Percentiles rank a stretch among this genome's conserved stretches.
Conservation (phyloP, 192 early-diverging fungal genomes). For the Entrophospora sp. region DNA sequence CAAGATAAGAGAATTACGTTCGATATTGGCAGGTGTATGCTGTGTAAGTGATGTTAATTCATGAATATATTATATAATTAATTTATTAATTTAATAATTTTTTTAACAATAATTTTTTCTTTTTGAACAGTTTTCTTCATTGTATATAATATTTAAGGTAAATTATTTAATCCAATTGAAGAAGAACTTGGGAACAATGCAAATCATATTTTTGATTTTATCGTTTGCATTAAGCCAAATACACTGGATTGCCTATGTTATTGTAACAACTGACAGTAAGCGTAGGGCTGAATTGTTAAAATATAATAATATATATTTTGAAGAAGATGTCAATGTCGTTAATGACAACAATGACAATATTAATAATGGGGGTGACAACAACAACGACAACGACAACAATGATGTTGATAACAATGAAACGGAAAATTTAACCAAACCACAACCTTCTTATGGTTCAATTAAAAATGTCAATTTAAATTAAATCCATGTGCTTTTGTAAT, state of each 20-base stretch:
- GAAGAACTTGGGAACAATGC: neutral
- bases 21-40: neutral
- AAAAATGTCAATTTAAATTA: too few species aligned
- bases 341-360: too few species aligned
- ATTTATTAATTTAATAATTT: neutral
- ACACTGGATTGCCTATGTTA: conserved; percentile 11
- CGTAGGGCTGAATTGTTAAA: neutral
- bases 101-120: neutral
- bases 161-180: conserved; percentile 2
- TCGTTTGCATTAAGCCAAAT: conserved; percentile 1
- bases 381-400: too few species aligned
- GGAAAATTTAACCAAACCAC: too few species aligned
- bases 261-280: neutral
- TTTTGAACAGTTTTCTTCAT: conserved; percentile 12
- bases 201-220: neutral
- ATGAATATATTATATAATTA: neutral
- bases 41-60: neutral
- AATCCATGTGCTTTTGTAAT: too few species aligned
- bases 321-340: too few species aligned
- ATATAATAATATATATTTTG: neutral
- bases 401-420: too few species aligned
- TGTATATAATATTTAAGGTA: conserved; percentile 16
- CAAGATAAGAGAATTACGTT: neutral
- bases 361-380: too few species aligned
- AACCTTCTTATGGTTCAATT: too few species aligned